Evolutionary conservation across 441 rosid genomes (phyloP), one percentile per base, ranked within the genome.

Genomic region (Theobroma grandiflorum): DNA sequence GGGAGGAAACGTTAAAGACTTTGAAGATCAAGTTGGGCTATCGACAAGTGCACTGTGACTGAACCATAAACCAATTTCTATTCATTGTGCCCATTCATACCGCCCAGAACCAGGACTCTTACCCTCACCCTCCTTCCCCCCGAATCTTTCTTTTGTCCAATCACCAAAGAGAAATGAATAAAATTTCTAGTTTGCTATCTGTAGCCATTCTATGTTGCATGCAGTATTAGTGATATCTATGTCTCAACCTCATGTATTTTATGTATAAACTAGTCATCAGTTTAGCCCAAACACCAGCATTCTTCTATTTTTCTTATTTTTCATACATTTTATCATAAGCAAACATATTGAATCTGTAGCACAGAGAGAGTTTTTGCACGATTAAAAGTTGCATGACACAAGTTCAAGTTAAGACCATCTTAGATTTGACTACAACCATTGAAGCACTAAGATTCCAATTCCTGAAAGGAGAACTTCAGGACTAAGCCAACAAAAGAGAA

Each of bases 1-100:
- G 6, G 79, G 73, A 79, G 97, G 98, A 31, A 94, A 91, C 76
- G 74, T 40, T 1, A 91, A 95, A 58, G 86, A 87, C 45, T 80
- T 58, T 38, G 91, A 66, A 74, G 92, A 87, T 58, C 93, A 92
- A 78, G 92, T 90, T 69, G 73, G 73, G 4, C 82, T 77, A 52
- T 73, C 38, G 31, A 50, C 15, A 69, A 37, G 38, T 71, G 49
- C 77, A 6, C 52, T 67, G 59, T 75, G 61, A 68, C 18, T 33
- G 45, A 31, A 31, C 22, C 43, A 3, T 33, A 52, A 62, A 3
- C 2, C 7, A 47, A 16, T n/a, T 14, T 53, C 26, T 42, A 22
- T 15, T 59, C 8, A 8, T 22, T 11, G 20, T 20, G 10, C 45
- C 58, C 58, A 52, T 52, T 52, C 58, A 52, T 37, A 37, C 11